These are phyloP conservation scores for Ehretia macrophylla DNA, from an alignment of 257 asterid genomes.

Conservation along the genomic window DNA sequence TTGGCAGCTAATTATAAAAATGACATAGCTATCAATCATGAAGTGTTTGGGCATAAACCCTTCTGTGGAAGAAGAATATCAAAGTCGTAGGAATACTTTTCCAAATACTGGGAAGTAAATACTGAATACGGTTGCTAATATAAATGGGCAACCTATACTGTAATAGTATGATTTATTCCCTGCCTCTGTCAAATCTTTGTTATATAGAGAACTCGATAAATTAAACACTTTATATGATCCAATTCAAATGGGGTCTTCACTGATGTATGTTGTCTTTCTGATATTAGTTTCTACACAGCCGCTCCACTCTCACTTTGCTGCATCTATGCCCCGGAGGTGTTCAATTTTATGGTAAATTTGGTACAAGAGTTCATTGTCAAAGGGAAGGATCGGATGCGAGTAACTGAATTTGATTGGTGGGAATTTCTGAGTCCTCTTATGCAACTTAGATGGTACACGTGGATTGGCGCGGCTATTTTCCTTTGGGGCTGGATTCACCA, in stretches of 20 bases:
- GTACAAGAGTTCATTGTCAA: constrained; percentile 50
- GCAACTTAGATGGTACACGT: constrained; percentile 61
- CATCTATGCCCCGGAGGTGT: constrained; percentile 47
- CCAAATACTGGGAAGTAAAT: no score
- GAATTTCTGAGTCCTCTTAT: constrained; percentile 53
- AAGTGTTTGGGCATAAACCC: no score
- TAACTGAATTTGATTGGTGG: constrained; percentile 37
- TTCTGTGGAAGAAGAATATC: no score
- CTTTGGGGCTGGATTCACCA: constrained; percentile 88
- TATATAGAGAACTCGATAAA: no score
- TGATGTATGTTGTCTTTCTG: constrained; percentile 25
- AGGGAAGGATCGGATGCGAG: constrained; percentile 60
- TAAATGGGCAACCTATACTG: no score
- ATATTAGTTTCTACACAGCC: constrained; percentile 68
- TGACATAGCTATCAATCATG: no score
- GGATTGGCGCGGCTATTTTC: constrained; percentile 74
- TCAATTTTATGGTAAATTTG: constrained; percentile 35
- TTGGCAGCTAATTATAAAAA: no score
- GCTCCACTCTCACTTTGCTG: constrained; percentile 88
- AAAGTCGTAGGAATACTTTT: no score
- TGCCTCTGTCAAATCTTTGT: no score
- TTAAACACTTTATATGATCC: no score
- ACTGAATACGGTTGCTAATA: no score
- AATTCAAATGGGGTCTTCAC: constrained; percentile 4
- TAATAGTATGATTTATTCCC: no score